Evolutionary conservation across 345 rosid genomes (phyloP), one percentile per base, ranked within the genome.

Genomic region (Noccaea bulbosa): DNA sequence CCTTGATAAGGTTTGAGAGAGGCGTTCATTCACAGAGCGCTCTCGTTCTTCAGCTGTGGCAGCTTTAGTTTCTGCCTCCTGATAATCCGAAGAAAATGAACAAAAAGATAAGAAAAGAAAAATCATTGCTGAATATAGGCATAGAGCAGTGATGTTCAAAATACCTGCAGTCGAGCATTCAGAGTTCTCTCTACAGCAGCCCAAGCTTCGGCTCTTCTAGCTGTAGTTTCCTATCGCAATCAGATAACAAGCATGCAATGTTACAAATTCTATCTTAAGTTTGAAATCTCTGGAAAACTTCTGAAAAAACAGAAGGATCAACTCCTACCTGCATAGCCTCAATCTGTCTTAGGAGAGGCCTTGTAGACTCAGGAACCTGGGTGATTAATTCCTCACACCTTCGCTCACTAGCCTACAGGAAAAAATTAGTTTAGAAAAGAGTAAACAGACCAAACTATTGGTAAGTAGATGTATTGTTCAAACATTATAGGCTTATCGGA

Each of bases 351-450:
- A 90, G 71, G 67, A 95, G 93, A 73, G 99, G 99, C 83, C 98
- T 86, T 24, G 99, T 95, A 62, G 99, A 95, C 65, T 95, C 99
- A 57, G 99, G 99, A 68, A 95, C 99, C 82, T 90, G 99, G 35
- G 89, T 86, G 51, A 95, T 80, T 81, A 95, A 87, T 81, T 95
- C 99, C 83, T 95, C 99, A 73, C 98, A 92, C 37, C 98, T 94
- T 1, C 99, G 93, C 74, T 95, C 99, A 85, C 94, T 92, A 80
- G 88, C 96, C 99, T 95, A 69, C 32, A 78, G 51, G 66, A 74
- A 24, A 24, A 67, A 32, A 62, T 64, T 54, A 35, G 43, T 32
- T 64, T 58, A 69, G 32, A 60, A 60, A 27, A 75, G 35, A 46
- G 59, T 62, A 46, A 62, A 15, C 40, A 58, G 38, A 65, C 37